Evolutionary conservation across 2,329 filamentous ascomycete species (phyloP), one percentile per base, ranked within the genome.

Genomic region (Xylaria sp.): DNA sequence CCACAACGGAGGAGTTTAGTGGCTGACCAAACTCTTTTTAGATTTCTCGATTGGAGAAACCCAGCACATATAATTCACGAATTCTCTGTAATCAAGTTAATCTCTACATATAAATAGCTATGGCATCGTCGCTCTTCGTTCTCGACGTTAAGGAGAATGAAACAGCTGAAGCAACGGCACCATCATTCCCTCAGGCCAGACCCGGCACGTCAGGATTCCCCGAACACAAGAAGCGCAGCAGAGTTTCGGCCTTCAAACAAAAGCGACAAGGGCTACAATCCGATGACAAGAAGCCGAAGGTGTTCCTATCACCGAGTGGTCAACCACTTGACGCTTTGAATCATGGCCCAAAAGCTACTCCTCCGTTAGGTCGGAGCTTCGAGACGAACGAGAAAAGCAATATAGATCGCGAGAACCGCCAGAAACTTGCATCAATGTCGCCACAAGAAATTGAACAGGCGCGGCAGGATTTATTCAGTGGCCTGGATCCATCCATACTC

Each of bases 361-460:
- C 67, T 52, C 60, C 64, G 32, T 48, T 63, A 25, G 58, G n/a
- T n/a, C 56, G 63, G 60, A 75, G 70, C 41, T 76, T 80, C 45
- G 82, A 83, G 48, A 79, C 85, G 12, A 83, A 86, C 50, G 94
- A 97, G 76, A 89, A 88, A 75, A 82, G 83, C 70, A 84, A 86
- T 5, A 98, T 99, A 77, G 92, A 95, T 75, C 86, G 89, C 72
- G 94, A 98, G 78, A 99, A 98, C 76, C 87, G 82, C 52, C 86
- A 89, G 66, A 87, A 87, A 68, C 79, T 99, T 55, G 90, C 89
- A 15, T 83, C 85, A 30, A 97, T 99, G 96, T 92, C 91, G 1
- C 82, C 88, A 0, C 87, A 89, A 43, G 93, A 97, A 79, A 97
- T 98, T 66, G 89, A 92, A 69, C 85, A 90, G 72, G 94, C 96